Base-by-base conservation (phyloP, 441 rosid genomes). In the Syzygium malaccense region DNA sequence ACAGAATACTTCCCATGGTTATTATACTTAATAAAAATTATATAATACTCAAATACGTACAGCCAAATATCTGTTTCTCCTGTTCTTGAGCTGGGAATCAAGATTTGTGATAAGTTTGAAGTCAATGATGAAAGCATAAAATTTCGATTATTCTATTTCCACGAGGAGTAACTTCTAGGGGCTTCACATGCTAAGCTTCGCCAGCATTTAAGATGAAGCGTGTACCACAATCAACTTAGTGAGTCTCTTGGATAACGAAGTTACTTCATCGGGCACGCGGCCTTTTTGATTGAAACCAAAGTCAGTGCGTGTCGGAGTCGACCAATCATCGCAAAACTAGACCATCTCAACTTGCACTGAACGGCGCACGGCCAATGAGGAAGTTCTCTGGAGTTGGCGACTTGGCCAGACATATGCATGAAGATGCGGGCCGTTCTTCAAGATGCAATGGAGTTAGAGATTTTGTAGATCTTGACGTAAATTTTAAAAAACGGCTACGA, bases 211-310 rank as follows among this genome's bases (percentile, higher is more conserved):
- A 20, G 83, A 37, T 41, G 83, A 41, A 71, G n/a, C n/a, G 1
- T 23, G 83, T 11, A 45, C n/a, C 51, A 26, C 8, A 71, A 49
- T 71, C 49, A 71, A 37, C 49, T 6, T 41, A 10, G 83, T 14
- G 51, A 71, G 83, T 20, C 83, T 12, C n/a, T 13, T 20, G n/a
- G n/a, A 71, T 71, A 17, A 12, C n/a, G 7, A 11, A 58, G 26
- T 53, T 79, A 78, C 56, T 84, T 88, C 48, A 32, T 86, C 6
- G 86, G 62, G 79, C 30, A n/a, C 28, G 33, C 88, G 54, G 55
- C 88, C 78, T 13, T 13, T 60, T 88, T 71, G 89, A 37, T 89
- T 88, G 89, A 19, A 85, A 30, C 62, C 51, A 78, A 88, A 90
- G 90, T n/a, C 25, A n/a, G 48, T 45, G 48, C 5, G 48, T 26